Conservation (phyloP, 1,139 yeast genomes). For the Kluyveromyces marxianus region DNA sequence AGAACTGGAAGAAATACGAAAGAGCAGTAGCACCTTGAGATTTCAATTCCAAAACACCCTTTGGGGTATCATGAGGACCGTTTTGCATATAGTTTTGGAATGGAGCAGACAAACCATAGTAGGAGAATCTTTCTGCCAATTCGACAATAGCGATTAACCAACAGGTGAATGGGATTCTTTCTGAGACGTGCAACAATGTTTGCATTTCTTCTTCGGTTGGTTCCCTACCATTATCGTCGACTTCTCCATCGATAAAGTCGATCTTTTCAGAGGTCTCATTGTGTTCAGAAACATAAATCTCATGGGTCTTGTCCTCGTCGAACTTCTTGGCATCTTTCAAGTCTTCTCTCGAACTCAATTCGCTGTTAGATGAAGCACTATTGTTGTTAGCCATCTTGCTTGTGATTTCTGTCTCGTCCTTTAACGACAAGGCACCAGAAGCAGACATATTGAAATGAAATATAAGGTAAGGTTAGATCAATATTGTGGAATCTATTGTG, state of each 20-base stretch:
- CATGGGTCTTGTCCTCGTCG: background rate
- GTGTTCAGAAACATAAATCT: background rate
- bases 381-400: too few species aligned
- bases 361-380: background rate
- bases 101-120: constrained; percentile 70
- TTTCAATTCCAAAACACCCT: constrained; percentile 57
- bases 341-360: background rate
- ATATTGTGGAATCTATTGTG: too few species aligned
- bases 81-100: constrained; percentile 74
- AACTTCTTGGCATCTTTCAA: background rate
- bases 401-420: background rate
- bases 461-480: background rate
- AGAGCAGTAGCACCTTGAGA: constrained; percentile 66
- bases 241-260: constrained; percentile 4
- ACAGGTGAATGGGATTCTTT: constrained; percentile 33
- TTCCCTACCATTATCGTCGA: constrained; percentile 11
- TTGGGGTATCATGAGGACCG: constrained; percentile 36
- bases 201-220: constrained; percentile 27
- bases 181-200: constrained; percentile 24
- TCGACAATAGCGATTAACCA: constrained; percentile 76
- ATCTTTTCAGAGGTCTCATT: background rate
- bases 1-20: constrained; percentile 69
- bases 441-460: background rate
- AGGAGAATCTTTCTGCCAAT: constrained; percentile 77
- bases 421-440: too few species aligned